A percentile compares a stretch with the other conserved stretches of the same genome.
Evolutionary conservation across 768 basidiomycete genomes (phyloP).

Genomic region (Kwoniella dejecticola): DNA sequence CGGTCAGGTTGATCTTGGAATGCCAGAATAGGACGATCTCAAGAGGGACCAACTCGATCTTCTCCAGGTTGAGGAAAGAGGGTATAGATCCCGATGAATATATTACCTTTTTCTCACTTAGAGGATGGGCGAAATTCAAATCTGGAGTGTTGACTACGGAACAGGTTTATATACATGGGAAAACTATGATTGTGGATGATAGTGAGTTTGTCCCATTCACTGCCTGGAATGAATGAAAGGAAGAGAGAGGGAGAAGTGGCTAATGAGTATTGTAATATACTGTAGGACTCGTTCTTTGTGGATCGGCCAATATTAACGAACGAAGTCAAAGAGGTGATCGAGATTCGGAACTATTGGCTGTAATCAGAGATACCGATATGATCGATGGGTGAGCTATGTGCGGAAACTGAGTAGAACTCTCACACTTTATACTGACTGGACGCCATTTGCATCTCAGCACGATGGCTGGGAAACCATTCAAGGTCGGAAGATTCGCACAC

Average conservation of each 20-base stretch:
- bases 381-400: slow-evolving; percentile 70
- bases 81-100: slow-evolving; percentile 92
- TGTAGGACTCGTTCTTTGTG: slow-evolving; percentile 47
- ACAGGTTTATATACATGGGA: slow-evolving; percentile 90
- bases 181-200: slow-evolving; percentile 87
- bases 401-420: background rate
- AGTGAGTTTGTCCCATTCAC: slow-evolving; percentile 56
- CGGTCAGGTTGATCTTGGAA: slow-evolving; percentile 90
- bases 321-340: slow-evolving; percentile 92
- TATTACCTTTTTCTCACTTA: slow-evolving; percentile 83
- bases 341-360: slow-evolving; percentile 89
- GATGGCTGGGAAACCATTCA: slow-evolving; percentile 92
- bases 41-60: slow-evolving; percentile 89
- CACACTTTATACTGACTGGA: too few species aligned
- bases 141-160: slow-evolving; percentile 83
- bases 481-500: slow-evolving; percentile 96
- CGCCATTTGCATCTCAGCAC: slow-evolving; percentile 61
- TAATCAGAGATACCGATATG: slow-evolving; percentile 96
- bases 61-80: slow-evolving; percentile 76
- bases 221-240: background rate
- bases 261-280: too few species aligned
- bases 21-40: slow-evolving; percentile 88
- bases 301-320: slow-evolving; percentile 95
- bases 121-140: slow-evolving; percentile 90
- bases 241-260: too few species aligned